These are phyloP conservation scores for Astrothelium subdiscretum DNA, from an alignment of 495 filamentous ascomycete genomes.

Conservation along the genomic window DNA sequence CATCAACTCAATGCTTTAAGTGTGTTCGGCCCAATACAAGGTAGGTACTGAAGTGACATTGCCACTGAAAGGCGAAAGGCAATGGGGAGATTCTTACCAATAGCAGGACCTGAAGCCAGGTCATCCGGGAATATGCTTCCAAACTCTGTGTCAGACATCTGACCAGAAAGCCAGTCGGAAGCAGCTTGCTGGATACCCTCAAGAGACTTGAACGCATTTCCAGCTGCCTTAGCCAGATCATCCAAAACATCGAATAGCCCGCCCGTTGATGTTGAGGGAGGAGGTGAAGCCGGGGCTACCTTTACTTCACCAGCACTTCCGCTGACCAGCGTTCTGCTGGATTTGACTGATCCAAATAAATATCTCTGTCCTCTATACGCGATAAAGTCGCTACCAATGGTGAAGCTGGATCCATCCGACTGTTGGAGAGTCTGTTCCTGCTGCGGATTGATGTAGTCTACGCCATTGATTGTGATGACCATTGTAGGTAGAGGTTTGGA, in stretches of 20 bases:
- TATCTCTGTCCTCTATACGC: background rate
- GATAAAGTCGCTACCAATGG: background rate
- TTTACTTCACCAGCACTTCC: background rate
- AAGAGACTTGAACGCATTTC: background rate
- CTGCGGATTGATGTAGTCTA: background rate
- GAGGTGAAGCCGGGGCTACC: background rate
- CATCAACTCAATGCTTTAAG: background rate
- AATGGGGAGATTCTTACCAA: background rate
- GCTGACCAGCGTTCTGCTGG: background rate
- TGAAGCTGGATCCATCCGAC: background rate
- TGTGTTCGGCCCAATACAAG: no score
- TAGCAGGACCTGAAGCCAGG: background rate
- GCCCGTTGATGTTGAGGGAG: background rate
- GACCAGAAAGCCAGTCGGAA: constrained; percentile 32
- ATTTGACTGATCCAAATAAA: background rate
- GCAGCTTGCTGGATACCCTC: background rate
- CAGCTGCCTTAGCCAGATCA: background rate
- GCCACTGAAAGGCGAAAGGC: no score
- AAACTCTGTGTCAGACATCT: constrained; percentile 11
- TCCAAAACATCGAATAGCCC: background rate
- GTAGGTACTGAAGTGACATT: no score
- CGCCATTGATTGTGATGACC: background rate
- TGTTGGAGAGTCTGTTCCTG: background rate
- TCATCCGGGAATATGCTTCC: background rate
- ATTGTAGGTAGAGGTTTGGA: background rate